Base-by-base conservation (phyloP, 1,284 basidiomycete genomes). In the Athelia sp. region DNA sequence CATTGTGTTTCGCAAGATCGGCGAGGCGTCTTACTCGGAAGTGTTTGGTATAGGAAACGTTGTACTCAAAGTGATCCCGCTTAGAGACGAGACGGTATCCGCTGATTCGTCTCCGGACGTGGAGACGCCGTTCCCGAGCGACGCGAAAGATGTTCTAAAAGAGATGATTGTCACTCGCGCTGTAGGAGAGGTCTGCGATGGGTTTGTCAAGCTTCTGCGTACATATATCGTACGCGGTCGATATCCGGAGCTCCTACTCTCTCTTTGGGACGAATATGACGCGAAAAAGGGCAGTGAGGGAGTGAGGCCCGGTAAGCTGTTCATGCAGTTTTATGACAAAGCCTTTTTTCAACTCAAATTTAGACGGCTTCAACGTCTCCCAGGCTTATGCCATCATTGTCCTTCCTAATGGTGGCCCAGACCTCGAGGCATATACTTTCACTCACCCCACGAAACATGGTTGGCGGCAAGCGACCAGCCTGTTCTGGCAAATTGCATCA, bases 11-110 rank as follows among this genome's bases (percentile, higher is more conserved):
- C 74, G 71, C 54, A 99, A 99, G 69, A 85, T 98, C 48, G 96
- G 95, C 43, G 96, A 99, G 69, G 96, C 96, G 11, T 93, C 90
- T 45, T 99, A 90, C 66, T 97, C 93, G 0, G 96, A 99, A 63
- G 97, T 99, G n/a, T 99, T 93, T 68, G 86, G 86, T 3, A 83
- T 94, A 45, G 83, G 84, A 1, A 80, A 86, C 56, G 81, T 92
- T 31, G 93, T 96, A 15, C 73, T 95, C 57, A 97, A 97, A 70
- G 77, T 96, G 45, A 84, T 97, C 21, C 90, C 91, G 1, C 66
- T 93, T 46, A 71, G 78, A 31, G 74, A 78, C 49, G 85, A 85
- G 57, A 45, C 60, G 45, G 26, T 44, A 50, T 4, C 54, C 51
- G 21, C 50, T 58, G 36, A n/a, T 40, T 13, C 13, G 26, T 13